Evolutionary conservation across 2,329 filamentous ascomycete genomes (phyloP), one percentile per base, ranked within the genome.

Genomic region (Fusarium secorum): DNA sequence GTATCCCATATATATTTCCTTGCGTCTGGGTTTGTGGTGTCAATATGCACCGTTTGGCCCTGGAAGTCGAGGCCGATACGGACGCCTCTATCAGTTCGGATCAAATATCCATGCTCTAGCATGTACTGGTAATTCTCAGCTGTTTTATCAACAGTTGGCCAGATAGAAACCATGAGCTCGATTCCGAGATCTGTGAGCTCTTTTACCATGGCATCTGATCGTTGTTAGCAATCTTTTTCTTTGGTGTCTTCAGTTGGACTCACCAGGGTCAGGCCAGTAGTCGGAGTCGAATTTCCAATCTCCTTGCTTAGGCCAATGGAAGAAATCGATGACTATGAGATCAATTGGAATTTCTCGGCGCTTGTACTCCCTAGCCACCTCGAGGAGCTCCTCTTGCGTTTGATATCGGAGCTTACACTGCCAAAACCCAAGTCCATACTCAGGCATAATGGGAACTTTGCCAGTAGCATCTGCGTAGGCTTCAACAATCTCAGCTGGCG

Each of bases 91-190:
- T 91, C 89, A 13, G 82, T 83, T 0, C 88, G 85, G 65, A 91
- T 88, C 4, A 92, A 83, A 7, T 86, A 82, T 0, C 90, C 90
- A 14, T 83, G 82, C 60, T 89, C 86, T 0, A 89, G 78, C 88
- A 91, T 90, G 68, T 90, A 85, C 1, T 83, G 72, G 73, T 86
- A 91, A 75, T 90, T 90, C 44, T 89, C 86, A 0, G 86, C 88
- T 4, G 77, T 74, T 17, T 82, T 83, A 57, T 91, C 88, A 2
- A 92, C 89, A 0, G 89, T 91, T 0, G 90, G 90, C 90, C 90
- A 92, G 70, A 92, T 86, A 0, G 88, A 91, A 1, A 92, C 88
- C 89, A 92, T 91, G 6, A 91, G 82, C 73, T 92, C 89, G 48
- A 91, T 85, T 0, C 84, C 82, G 64, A 92, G 77, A 1, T 84